phyloP scores from a whole-genome alignment of 1,284 basidiomycete genomes.

The Malassezia pachydermatis region DNA sequence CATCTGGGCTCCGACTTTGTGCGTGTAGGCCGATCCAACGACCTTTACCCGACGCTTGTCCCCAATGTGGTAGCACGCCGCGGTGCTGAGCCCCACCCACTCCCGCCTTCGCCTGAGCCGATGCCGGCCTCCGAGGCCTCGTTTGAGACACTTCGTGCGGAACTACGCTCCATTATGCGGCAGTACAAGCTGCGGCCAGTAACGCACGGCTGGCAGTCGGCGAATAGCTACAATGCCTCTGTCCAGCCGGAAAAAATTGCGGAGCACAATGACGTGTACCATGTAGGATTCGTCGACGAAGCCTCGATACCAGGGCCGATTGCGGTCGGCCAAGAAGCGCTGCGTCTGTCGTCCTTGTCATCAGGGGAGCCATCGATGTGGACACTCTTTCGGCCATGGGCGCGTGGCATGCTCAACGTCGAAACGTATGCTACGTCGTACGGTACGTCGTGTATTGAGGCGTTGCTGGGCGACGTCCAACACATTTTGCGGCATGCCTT shows the following conservation, averaged over 20 bases:
- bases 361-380: constrained; percentile 17
- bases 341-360: constrained; percentile 31
- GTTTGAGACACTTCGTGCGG: constrained; percentile 38
- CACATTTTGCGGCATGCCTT: constrained; percentile 36
- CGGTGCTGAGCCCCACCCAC: constrained; percentile 7
- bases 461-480: constrained; percentile 36
- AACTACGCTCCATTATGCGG: constrained; percentile 46
- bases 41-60: constrained; percentile 64
- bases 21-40: constrained; percentile 80
- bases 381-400: constrained; percentile 42
- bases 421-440: constrained; percentile 35
- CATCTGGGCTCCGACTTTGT: constrained; percentile 83
- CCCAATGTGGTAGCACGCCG: constrained; percentile 64
- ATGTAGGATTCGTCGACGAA: constrained; percentile 34
- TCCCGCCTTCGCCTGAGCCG: too few relatives aligned
- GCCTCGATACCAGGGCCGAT: constrained; percentile 8
- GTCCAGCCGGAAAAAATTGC: constrained; percentile 32
- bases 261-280: constrained; percentile 44
- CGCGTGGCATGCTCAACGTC: constrained; percentile 34
- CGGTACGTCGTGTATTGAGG: constrained; percentile 31
- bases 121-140: constrained; percentile 17
- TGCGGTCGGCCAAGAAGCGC: constrained; percentile 37
- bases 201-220: constrained; percentile 36
- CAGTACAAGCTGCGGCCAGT: constrained; percentile 43
- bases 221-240: constrained; percentile 41